phyloP scores from a whole-genome alignment of 768 basidiomycete species.

The Calocera cornea region DNA sequence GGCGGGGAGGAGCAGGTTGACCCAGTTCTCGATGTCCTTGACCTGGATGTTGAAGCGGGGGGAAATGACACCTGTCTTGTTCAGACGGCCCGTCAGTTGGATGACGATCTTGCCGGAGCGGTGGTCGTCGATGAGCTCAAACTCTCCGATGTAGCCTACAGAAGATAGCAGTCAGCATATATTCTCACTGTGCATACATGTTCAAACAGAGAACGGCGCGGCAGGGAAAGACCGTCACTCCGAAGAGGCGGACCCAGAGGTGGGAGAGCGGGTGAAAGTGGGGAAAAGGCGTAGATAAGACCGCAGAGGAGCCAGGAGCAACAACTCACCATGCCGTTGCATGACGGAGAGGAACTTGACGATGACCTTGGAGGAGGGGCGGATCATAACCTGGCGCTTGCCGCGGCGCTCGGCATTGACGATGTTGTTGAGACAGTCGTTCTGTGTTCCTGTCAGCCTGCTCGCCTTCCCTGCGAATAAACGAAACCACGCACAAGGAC shows the following conservation, averaged over 20 bases:
- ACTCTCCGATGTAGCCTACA: constrained; percentile 93
- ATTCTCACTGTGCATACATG: constrained; percentile 17
- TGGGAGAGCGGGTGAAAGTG: background rate
- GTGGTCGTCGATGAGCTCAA: constrained; percentile 98
- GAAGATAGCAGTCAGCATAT: constrained; percentile 7
- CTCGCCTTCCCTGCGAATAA: background rate
- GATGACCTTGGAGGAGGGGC: constrained; percentile 94
- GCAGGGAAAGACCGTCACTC: constrained; percentile 55
- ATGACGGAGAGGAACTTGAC: constrained; percentile 96
- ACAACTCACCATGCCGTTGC: constrained; percentile 86
- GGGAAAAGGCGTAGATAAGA: constrained; percentile 11
- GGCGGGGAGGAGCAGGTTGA: constrained; percentile 89
- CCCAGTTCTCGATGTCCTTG: constrained; percentile 86
- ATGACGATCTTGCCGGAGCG: constrained; percentile 96
- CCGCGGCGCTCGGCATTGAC: constrained; percentile 99
- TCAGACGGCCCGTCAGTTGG: constrained; percentile 94
- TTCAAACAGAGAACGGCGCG: constrained; percentile 6
- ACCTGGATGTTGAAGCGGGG: constrained; percentile 95
- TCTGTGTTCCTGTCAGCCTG: constrained; percentile 22
- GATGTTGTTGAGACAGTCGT: constrained; percentile 83
- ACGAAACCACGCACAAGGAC: constrained; percentile 41
- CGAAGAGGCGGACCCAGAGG: constrained; percentile 28
- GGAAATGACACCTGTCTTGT: constrained; percentile 99
- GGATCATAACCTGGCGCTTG: constrained; percentile 97
- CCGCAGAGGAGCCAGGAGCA: background rate